Evolutionary conservation across 352 stramenopile genomes (phyloP).

Genomic region (Globisporangium canariense): DNA sequence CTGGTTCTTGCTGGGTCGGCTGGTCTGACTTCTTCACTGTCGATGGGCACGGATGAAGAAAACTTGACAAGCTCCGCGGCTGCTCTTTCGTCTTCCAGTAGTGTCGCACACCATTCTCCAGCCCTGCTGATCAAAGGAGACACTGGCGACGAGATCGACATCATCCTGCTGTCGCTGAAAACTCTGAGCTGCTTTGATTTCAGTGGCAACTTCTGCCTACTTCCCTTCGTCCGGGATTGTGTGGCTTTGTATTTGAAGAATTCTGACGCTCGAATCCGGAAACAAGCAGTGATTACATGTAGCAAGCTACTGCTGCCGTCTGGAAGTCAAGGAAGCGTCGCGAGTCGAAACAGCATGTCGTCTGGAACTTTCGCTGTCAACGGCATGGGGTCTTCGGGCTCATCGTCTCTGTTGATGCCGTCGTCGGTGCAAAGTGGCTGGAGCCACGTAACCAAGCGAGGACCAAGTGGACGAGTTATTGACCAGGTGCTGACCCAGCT

Average conservation of each 20-base stretch:
- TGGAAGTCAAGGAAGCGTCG: constrained; percentile 24
- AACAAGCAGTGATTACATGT: constrained; percentile 87
- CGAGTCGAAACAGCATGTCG: constrained; percentile 14
- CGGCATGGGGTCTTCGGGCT: constrained; percentile 2
- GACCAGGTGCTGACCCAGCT: constrained; percentile 93
- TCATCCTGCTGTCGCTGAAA: constrained; percentile 88
- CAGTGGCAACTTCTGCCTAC: constrained; percentile 88
- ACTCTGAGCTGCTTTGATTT: constrained; percentile 95
- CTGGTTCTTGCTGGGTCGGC: constrained; percentile 28
- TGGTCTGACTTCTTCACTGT: constrained; percentile 23
- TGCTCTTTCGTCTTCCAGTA: constrained; percentile 5
- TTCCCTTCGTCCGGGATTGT: constrained; percentile 95
- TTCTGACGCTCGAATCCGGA: constrained; percentile 84
- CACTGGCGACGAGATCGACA: constrained; percentile 70
- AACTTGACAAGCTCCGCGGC: constrained; percentile 12
- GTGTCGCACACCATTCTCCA: constrained; percentile 10
- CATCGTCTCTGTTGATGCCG: constrained; percentile 1
- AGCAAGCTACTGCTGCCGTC: constrained; percentile 69
- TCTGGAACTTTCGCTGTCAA: constrained; percentile 11
- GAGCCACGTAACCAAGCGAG: constrained; percentile 69
- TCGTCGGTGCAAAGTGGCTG: constrained; percentile 27
- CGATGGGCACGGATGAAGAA: constrained; percentile 29
- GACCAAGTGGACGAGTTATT: constrained; percentile 86
- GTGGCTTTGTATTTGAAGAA: constrained; percentile 92
- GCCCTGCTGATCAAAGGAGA: constrained; percentile 69